Base-by-base conservation (phyloP, 768 basidiomycete species). In the Agaricus bisporus region DNA sequence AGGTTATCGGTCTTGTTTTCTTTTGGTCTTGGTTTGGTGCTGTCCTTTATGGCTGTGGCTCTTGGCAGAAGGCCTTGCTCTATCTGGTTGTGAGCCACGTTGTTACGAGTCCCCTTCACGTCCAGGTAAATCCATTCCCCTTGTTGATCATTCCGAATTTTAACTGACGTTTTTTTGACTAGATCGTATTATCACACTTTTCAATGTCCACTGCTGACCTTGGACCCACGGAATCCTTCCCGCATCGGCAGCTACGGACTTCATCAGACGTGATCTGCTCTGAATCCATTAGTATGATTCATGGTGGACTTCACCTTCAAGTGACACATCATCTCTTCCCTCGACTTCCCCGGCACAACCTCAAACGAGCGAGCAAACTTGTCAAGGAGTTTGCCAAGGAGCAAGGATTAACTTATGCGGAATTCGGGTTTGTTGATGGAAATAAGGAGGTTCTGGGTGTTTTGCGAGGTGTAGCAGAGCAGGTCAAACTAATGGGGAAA, bases 241-340 rank as follows among this genome's bases (percentile, higher is more conserved):
- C 88, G 3, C 86, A 91, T 60, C 86, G 97, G 14, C 97, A 99
- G 67, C 73, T 99, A 61, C 88, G 97, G 45, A 99, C 97, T n/a
- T 98, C 97, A 0, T 88, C 91, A 42, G 97, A 99, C 67, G 92
- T 99, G 39, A 81, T 90, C 56, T 98, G 97, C 69, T 81, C 84
- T 2, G 76, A 85, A 1, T 81, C 82, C 29, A 77, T 98, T 60
- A 89, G 80, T 48, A 98, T 94, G 64, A 70, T 99, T 32, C 97
- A 99, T 63, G 97, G 97, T 10, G 97, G 97, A n/a, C 80, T 99
- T 17, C 92, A 99, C 61, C 82, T 98, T 11, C 97, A 99, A 69
- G 91, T 98, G 41, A 93, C 95, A 2, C 97, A 99, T 61, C 95
- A 98, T 68, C 79, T 98, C 55, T 98, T 98, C 74, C 97, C 97